Conservation (phyloP, 1,284 basidiomycete genomes). For the Wolfiporia cocos region DNA sequence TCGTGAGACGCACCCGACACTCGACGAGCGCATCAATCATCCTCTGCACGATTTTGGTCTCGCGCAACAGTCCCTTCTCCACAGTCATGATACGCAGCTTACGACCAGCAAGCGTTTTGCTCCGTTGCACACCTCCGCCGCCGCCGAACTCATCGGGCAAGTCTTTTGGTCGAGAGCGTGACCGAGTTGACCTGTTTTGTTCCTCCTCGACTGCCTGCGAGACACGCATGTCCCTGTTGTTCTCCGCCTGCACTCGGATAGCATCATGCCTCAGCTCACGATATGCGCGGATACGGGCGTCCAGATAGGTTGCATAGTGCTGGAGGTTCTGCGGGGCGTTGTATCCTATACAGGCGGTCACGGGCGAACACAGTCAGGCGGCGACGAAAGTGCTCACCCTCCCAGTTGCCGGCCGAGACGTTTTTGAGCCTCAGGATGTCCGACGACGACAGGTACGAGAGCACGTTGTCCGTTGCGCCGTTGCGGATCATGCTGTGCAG, state of each 20-base stretch:
- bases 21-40: slow-evolving; percentile 86
- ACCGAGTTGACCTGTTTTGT: slow-evolving; percentile 14
- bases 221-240: slow-evolving; percentile 76
- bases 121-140: slow-evolving; percentile 38
- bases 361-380: slow-evolving; percentile 7
- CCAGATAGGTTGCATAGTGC: slow-evolving; percentile 87
- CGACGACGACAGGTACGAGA: slow-evolving; percentile 74
- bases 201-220: slow-evolving; percentile 58
- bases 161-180: slow-evolving; percentile 8
- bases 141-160: too few relatives aligned
- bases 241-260: slow-evolving; percentile 84
- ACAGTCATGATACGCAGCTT: slow-evolving; percentile 90
- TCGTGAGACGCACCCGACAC: slow-evolving; percentile 61
- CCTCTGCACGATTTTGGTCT: slow-evolving; percentile 87
- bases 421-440: slow-evolving; percentile 79
- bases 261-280: slow-evolving; percentile 92
- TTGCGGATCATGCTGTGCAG: slow-evolving; percentile 95
- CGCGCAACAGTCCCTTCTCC: slow-evolving; percentile 91
- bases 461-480: slow-evolving; percentile 87
- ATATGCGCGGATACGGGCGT: slow-evolving; percentile 86
- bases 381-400: slow-evolving; percentile 45
- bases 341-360: slow-evolving; percentile 51
- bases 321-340: slow-evolving; percentile 81
- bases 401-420: slow-evolving; percentile 74
- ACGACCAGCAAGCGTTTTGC: slow-evolving; percentile 75